A percentile compares a stretch with the other conserved stretches of the same genome.
Evolutionary conservation across 2,329 filamentous ascomycete genomes (phyloP).

Genomic region (Talaromyces sp.): DNA sequence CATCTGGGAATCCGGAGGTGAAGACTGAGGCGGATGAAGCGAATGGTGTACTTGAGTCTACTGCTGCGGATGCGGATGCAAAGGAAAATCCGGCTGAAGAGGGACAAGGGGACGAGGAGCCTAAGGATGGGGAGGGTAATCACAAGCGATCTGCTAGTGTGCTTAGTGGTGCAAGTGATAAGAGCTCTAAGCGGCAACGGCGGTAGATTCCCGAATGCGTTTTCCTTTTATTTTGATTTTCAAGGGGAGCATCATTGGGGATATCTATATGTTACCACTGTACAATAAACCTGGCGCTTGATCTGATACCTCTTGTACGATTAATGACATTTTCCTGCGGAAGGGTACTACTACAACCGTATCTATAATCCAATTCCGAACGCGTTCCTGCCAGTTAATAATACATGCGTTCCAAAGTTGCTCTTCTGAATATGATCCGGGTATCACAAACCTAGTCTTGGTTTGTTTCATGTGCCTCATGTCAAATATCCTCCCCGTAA

Average conservation of each 20-base stretch:
- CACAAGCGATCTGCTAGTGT: conserved; percentile 85
- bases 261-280: conserved; percentile 2
- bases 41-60: conserved; percentile 16
- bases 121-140: conserved; percentile 19
- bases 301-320: conserved; percentile 36
- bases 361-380: conserved; percentile 16
- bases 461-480: neutral
- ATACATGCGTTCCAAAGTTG: conserved; percentile 9
- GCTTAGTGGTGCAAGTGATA: conserved; percentile 69
- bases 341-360: conserved; percentile 6
- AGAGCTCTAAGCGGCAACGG: conserved; percentile 55
- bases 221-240: neutral
- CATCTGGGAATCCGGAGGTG: conserved; percentile 32
- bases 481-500: neutral
- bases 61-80: conserved; percentile 17
- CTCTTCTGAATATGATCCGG: neutral
- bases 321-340: conserved; percentile 30
- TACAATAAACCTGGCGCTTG: conserved; percentile 18
- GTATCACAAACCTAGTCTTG: neutral
- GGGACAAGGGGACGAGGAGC: conserved; percentile 8
- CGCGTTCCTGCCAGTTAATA: conserved; percentile 16
- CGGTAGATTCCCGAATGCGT: conserved; percentile 31
- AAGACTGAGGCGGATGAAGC: conserved; percentile 40
- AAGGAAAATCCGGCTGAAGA: conserved; percentile 5
- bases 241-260: neutral